Evolutionary conservation across 441 rosid genomes (phyloP).

Genomic region (Codiaeum variegatum): DNA sequence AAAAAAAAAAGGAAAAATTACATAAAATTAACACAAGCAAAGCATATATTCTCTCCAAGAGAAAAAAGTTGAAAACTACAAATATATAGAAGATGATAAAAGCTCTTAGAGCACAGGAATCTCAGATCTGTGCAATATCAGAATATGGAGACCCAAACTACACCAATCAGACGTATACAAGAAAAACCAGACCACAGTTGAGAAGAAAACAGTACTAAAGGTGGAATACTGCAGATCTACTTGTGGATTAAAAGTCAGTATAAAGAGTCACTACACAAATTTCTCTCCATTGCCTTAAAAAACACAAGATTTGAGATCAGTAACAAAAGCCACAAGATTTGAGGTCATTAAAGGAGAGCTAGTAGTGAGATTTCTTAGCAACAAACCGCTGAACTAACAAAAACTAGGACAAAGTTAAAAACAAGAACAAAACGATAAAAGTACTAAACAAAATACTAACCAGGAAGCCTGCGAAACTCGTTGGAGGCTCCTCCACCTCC

Average conservation of each 20-base stretch:
- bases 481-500: constrained; percentile 47
- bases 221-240: neutral
- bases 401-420: neutral
- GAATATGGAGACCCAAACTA: neutral
- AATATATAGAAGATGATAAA: neutral
- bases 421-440: neutral
- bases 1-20: constrained; percentile 23
- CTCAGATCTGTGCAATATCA: constrained; percentile 16
- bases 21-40: constrained; percentile 27
- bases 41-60: constrained; percentile 11
- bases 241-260: neutral
- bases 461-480: constrained; percentile 76
- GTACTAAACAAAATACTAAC: constrained; percentile 31
- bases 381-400: neutral
- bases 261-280: neutral
- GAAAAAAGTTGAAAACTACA: neutral
- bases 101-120: constrained; percentile 13
- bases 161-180: neutral
- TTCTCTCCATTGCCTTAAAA: neutral
- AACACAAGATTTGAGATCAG: too few relatives aligned
- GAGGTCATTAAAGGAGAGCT: neutral
- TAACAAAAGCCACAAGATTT: neutral
- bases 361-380: too few relatives aligned
- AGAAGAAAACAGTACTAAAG: neutral
- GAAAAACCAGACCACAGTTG: neutral